These are phyloP conservation scores for Aegilops speltoides DNA, from an alignment of 176 grass and related monocot genomes.

Conservation along the genomic window DNA sequence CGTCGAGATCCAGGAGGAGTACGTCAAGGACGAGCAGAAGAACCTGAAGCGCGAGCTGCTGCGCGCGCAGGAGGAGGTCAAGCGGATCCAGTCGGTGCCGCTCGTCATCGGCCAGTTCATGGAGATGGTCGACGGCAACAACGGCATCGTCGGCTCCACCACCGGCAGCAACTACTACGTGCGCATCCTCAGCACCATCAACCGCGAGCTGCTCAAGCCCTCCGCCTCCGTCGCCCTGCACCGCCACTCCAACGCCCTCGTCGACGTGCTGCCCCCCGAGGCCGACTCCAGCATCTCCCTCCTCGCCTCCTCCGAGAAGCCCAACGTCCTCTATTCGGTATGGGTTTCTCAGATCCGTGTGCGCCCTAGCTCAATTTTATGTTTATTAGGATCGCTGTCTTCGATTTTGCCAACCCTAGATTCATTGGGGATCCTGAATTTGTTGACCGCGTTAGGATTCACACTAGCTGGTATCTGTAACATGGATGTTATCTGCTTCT, in stretches of 20 bases:
- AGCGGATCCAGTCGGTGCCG: conserved; percentile 95
- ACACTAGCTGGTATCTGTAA: too few species aligned
- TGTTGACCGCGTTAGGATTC: neutral
- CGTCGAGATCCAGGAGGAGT: conserved; percentile 96
- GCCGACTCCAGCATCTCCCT: conserved; percentile 96
- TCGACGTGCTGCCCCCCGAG: conserved; percentile 89
- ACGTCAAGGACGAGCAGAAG: conserved; percentile 98
- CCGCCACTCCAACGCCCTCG: conserved; percentile 87
- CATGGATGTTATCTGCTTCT: neutral
- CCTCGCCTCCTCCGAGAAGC: conserved; percentile 83
- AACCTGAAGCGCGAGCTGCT: conserved; percentile 94
- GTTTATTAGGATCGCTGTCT: neutral
- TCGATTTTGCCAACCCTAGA: neutral
- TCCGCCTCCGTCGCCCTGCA: conserved; percentile 86
- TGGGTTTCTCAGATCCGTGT: neutral
- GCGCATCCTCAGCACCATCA: conserved; percentile 92
- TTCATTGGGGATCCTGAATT: neutral
- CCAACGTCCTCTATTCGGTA: conserved; percentile 70
- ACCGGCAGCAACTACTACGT: conserved; percentile 98
- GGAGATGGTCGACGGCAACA: conserved; percentile 99
- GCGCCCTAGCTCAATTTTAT: neutral
- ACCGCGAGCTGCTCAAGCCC: conserved; percentile 90
- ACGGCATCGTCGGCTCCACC: conserved; percentile 95
- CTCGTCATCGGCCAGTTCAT: conserved; percentile 99
- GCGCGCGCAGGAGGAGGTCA: conserved; percentile 97